A percentile compares a stretch with the other conserved stretches of the same genome.
phyloP scores from a whole-genome alignment of 140 eudicot species.

The Erigeron philadelphicus region DNA sequence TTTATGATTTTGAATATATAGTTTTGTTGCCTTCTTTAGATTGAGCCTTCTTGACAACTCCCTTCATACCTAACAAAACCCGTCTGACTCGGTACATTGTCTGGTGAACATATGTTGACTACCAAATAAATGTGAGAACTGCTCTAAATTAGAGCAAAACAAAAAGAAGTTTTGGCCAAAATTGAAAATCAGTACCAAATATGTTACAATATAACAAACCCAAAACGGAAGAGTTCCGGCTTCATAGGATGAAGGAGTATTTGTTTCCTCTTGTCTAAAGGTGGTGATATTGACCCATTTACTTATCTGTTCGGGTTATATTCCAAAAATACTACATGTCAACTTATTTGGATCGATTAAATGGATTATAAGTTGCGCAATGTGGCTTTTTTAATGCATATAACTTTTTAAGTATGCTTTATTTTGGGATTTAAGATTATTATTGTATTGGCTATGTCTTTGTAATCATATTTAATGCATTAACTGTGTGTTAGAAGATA shows the following conservation, averaged over 20 bases:
- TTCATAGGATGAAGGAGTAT: not conserved
- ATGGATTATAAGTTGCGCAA: too few relatives aligned
- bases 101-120: conserved; percentile 1
- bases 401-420: too few relatives aligned
- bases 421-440: too few relatives aligned
- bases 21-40: conserved; percentile 2
- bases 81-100: not conserved
- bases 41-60: not conserved
- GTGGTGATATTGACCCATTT: not conserved
- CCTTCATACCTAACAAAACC: not conserved
- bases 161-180: not conserved
- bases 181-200: not conserved
- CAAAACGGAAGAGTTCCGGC: not conserved
- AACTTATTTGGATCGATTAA: too few relatives aligned
- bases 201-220: not conserved
- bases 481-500: not conserved
- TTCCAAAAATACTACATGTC: too few relatives aligned
- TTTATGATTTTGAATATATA: conserved; percentile 4
- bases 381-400: too few relatives aligned
- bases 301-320: too few relatives aligned
- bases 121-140: not conserved
- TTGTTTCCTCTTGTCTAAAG: not conserved
- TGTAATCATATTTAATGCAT: too few relatives aligned
- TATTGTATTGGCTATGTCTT: too few relatives aligned
- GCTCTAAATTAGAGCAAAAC: not conserved